Percentiles rank a stretch among this genome's conserved stretches.
phyloP scores from a whole-genome alignment of 305 asterid species.

The Nicotiana rustica region DNA sequence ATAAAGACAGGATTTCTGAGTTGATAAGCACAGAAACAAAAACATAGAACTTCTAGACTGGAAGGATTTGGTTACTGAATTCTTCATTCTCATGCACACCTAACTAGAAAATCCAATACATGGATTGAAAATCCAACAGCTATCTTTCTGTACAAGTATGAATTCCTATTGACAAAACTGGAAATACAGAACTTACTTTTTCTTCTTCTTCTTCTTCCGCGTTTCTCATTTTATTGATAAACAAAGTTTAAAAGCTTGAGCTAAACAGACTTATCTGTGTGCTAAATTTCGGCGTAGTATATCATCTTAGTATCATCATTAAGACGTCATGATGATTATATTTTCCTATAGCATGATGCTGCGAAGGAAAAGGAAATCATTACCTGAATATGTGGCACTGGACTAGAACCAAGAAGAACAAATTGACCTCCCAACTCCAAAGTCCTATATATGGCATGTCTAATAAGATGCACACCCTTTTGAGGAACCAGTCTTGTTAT shows the following conservation, averaged over 20 bases:
- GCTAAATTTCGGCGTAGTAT: not conserved
- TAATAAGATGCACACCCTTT: constrained; percentile 95
- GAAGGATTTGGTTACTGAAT: constrained; percentile 16
- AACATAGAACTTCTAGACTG: not conserved
- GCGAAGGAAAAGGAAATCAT: constrained; percentile 36
- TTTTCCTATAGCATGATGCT: constrained; percentile 7
- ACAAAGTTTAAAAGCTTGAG: constrained; percentile 12
- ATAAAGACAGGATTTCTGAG: not conserved
- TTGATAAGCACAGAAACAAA: constrained; percentile 23
- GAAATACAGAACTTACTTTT: not conserved
- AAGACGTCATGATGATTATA: constrained; percentile 12
- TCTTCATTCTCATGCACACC: constrained; percentile 28
- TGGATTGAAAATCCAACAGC: constrained; percentile 6
- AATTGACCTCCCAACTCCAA: constrained; percentile 97
- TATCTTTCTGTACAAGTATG: constrained; percentile 7
- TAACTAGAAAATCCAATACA: constrained; percentile 15
- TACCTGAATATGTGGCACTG: constrained; percentile 91
- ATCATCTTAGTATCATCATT: not conserved
- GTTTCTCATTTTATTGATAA: constrained; percentile 27
- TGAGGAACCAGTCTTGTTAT: constrained; percentile 98
- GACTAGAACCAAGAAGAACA: constrained; percentile 98
- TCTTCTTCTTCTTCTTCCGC: not conserved
- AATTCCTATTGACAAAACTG: constrained; percentile 3
- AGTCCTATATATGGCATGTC: constrained; percentile 91
- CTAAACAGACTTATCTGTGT: not conserved